Conservation (phyloP, 1,284 basidiomycete genomes). For the Irpex sp. region DNA sequence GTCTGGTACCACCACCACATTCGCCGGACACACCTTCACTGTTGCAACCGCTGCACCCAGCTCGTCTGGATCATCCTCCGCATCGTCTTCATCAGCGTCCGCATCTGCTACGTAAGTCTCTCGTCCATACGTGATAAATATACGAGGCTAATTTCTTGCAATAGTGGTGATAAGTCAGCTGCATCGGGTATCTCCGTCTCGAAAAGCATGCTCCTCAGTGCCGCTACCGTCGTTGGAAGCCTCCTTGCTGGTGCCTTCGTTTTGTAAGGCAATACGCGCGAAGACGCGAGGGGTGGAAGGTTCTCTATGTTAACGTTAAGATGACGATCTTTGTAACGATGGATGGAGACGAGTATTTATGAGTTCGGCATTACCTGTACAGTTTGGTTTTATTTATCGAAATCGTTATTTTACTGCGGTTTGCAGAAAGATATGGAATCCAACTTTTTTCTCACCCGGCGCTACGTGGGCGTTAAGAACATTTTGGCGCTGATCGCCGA, state of each 20-base stretch:
- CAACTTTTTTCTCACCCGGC: too few relatives aligned
- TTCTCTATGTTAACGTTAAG: background rate
- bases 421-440: too few relatives aligned
- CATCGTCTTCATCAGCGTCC: background rate
- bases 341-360: background rate
- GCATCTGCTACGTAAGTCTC: background rate
- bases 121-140: too few relatives aligned
- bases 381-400: background rate
- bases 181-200: conserved; percentile 4
- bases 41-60: conserved; percentile 11
- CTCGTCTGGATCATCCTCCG: conserved; percentile 5
- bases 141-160: too few relatives aligned
- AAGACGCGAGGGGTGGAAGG: background rate
- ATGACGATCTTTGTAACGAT: background rate
- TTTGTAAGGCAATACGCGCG: conserved; percentile 4
- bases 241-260: conserved; percentile 13
- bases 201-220: conserved; percentile 5
- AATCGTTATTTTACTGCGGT: background rate
- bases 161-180: background rate
- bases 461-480: too few relatives aligned
- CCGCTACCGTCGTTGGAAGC: conserved; percentile 12
- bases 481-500: too few relatives aligned
- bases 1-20: conserved; percentile 19
- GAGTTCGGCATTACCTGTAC: background rate
- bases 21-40: conserved; percentile 24